Percentiles rank a stretch among this genome's conserved stretches.
These are phyloP conservation scores for Trichoderma sp. DNA, from an alignment of 2,329 filamentous ascomycete genomes.

Conservation along the genomic window DNA sequence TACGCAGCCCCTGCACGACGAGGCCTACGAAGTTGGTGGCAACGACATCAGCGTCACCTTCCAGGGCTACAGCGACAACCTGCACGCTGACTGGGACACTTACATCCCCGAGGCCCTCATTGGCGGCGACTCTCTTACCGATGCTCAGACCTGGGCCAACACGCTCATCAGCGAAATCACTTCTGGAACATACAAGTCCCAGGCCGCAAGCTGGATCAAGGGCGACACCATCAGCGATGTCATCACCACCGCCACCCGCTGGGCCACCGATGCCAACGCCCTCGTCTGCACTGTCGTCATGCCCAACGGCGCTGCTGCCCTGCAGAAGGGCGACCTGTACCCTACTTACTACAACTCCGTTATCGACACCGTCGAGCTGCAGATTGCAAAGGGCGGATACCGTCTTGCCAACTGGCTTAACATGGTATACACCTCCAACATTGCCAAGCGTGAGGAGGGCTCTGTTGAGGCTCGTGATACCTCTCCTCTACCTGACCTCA, in stretches of 20 bases:
- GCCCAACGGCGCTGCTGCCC: conserved; percentile 38
- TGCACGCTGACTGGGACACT: conserved; percentile 64
- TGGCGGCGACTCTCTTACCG: conserved; percentile 38
- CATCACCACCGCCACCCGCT: conserved; percentile 37
- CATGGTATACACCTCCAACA: conserved; percentile 29
- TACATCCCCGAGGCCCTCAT: conserved; percentile 52
- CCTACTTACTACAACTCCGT: conserved; percentile 43
- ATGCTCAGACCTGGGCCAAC: conserved; percentile 43
- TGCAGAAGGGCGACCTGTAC: conserved; percentile 43
- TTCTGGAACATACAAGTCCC: conserved; percentile 39
- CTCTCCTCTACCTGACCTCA: conserved; percentile 25
- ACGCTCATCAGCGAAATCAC: conserved; percentile 39
- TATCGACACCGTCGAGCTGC: conserved; percentile 42
- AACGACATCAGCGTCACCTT: conserved; percentile 56
- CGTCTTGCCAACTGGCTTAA: conserved; percentile 37
- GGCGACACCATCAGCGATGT: conserved; percentile 37
- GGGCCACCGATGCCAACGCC: conserved; percentile 46
- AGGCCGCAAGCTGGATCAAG: conserved; percentile 39
- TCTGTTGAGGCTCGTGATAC: not conserved
- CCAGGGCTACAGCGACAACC: conserved; percentile 52
- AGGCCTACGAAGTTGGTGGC: conserved; percentile 54
- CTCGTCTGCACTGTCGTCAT: conserved; percentile 47
- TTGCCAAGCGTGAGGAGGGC: conserved; percentile 14
- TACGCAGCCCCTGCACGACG: conserved; percentile 56
- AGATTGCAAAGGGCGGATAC: conserved; percentile 49